Evolutionary conservation across 108 stramenopile species (phyloP), one percentile per base, ranked within the genome.

Genomic region (Fragilaria crotonensis): DNA sequence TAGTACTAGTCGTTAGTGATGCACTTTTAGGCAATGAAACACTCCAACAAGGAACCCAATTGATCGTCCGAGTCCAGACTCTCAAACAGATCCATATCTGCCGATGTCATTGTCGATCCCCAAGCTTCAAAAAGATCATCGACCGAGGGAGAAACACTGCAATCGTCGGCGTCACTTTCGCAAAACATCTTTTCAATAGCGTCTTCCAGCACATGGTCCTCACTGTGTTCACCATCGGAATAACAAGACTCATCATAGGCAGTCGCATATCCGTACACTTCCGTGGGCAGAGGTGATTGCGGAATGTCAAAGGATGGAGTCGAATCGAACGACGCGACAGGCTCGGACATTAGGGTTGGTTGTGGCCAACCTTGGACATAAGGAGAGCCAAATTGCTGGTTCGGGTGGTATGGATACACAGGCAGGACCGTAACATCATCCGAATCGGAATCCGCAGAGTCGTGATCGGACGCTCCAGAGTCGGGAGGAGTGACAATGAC

Each of bases 141-240:
- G 7, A 41, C n/a, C n/a, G 41, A 17, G 41, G 17, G 41, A 9
- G 41, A 50, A 21, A 19, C 19, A n/a, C 27, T 33, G 19, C 17
- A 17, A 25, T 63, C 52, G 5, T 23, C 5, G 2, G 49, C 20
- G 14, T 26, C 44, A 20, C 46, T 56, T 4, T 17, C 23, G 14
- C 56, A n/a, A 59, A 75, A 75, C 1, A 75, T 45, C 23, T 75
- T 63, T 33, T 75, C 74, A 19, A 75, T 57, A n/a, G 74, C 74
- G 28, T 62, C 64, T 36, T 75, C 68, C 4, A 75, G 45, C 14
- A 67, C 31, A 7, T 44, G 30, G 47, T 74, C 73, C 9, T 53
- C 59, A 7, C 14, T 47, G 28, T 9, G 29, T 4, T 4, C 28
- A 31, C 4, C 11, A 20, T 31, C 9, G 11, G 14, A 41, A 11